Conservation (phyloP, 2,329 filamentous ascomycete species). For the Furcasterigmium furcatum region DNA sequence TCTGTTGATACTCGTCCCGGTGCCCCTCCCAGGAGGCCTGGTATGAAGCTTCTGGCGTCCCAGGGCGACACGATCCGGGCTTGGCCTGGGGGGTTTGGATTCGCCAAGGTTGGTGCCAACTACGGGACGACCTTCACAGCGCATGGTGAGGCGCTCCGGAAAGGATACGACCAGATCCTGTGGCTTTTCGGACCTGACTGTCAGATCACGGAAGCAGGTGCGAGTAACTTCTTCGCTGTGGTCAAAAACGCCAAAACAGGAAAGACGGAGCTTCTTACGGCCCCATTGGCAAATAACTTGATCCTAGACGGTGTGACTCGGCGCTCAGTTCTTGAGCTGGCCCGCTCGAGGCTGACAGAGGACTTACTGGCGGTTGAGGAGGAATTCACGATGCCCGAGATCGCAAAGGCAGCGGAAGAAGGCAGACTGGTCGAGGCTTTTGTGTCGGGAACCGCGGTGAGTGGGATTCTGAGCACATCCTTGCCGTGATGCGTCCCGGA, state of each 20-base stretch:
- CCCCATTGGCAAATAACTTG: neutral
- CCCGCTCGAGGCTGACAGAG: neutral
- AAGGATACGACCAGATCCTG: conserved; percentile 11
- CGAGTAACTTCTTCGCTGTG: conserved; percentile 6
- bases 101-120: conserved; percentile 12
- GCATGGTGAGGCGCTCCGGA: conserved; percentile 3
- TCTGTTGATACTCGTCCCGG: neutral
- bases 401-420: too few relatives aligned
- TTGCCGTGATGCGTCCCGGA: too few relatives aligned
- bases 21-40: neutral
- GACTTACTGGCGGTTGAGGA: too few relatives aligned
- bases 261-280: neutral
- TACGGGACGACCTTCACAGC: conserved; percentile 11
- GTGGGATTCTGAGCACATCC: too few relatives aligned
- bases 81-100: conserved; percentile 7
- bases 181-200: conserved; percentile 8
- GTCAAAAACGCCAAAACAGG: neutral
- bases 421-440: too few relatives aligned
- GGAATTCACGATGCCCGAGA: too few relatives aligned
- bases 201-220: conserved; percentile 5
- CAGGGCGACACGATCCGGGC: neutral
- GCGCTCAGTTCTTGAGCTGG: conserved; percentile 3
- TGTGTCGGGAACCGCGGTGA: too few relatives aligned
- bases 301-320: conserved; percentile 2
- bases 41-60: neutral